These are phyloP conservation scores for Eucalyptus tenuipes DNA, from an alignment of 345 rosid genomes.

Conservation along the genomic window DNA sequence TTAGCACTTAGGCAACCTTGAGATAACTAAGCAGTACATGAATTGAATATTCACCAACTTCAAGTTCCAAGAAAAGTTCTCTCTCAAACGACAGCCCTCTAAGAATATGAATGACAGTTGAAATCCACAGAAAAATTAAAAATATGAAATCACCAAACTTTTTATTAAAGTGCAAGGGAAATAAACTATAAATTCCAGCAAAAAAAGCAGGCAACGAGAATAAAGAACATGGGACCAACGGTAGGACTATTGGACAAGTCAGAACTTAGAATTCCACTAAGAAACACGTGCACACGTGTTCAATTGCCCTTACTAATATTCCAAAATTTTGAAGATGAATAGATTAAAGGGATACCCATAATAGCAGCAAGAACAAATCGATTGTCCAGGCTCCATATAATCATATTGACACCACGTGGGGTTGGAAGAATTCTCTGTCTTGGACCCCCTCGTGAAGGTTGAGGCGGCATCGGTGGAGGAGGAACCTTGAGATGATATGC, in stretches of 20 bases:
- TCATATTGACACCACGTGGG: slow-evolving; percentile 99
- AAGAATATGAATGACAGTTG: neutral
- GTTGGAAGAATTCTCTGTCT: slow-evolving; percentile 96
- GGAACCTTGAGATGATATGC: slow-evolving; percentile 98
- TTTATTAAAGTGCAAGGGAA: neutral
- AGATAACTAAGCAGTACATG: neutral
- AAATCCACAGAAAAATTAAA: neutral
- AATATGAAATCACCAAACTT: neutral
- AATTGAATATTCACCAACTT: neutral
- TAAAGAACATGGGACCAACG: neutral
- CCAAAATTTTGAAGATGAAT: neutral
- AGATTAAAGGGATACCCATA: slow-evolving; percentile 54
- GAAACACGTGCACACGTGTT: neutral
- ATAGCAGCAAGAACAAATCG: slow-evolving; percentile 99
- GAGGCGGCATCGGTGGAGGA: slow-evolving; percentile 96
- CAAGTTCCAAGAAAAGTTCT: neutral
- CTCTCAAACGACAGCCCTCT: neutral
- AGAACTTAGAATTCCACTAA: neutral
- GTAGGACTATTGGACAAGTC: neutral
- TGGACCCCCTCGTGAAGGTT: slow-evolving; percentile 94
- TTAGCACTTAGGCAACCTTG: neutral
- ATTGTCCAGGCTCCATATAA: slow-evolving; percentile 95
- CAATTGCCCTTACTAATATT: neutral
- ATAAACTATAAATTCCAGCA: neutral
- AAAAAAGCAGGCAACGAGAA: neutral